Evolutionary conservation across 192 early-diverging fungal species (phyloP).

Genomic region (Backusella tarrabulga): DNA sequence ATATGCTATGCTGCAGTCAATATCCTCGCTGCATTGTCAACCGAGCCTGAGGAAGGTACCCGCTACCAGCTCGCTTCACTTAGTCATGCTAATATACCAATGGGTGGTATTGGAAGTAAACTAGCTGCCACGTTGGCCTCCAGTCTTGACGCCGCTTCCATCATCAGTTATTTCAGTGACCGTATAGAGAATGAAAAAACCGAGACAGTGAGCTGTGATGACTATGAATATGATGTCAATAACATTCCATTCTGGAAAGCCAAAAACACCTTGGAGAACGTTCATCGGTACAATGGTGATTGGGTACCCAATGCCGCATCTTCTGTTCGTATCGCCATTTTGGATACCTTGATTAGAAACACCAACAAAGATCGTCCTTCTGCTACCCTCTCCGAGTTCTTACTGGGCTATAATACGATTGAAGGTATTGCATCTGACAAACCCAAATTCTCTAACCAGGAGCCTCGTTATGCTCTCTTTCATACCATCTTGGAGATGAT

Average conservation of each 20-base stretch:
- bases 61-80: conserved; percentile 35
- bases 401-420: conserved; percentile 77
- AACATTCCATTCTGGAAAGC: conserved; percentile 39
- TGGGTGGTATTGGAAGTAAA: conserved; percentile 60
- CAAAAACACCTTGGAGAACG: conserved; percentile 31
- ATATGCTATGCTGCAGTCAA: conserved; percentile 72
- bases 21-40: conserved; percentile 68
- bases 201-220: conserved; percentile 24
- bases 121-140: conserved; percentile 69
- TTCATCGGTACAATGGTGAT: conserved; percentile 3
- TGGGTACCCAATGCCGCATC: not conserved
- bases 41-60: conserved; percentile 64
- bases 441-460: conserved; percentile 3
- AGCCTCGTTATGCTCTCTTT: conserved; percentile 29
- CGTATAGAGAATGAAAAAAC: conserved; percentile 70
- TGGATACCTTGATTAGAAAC: conserved; percentile 85
- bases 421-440: conserved; percentile 40
- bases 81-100: conserved; percentile 42
- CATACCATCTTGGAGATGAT: not conserved
- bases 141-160: conserved; percentile 62
- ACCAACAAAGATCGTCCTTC: conserved; percentile 47
- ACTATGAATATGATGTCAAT: conserved; percentile 35
- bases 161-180: conserved; percentile 75
- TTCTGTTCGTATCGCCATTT: conserved; percentile 75
- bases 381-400: conserved; percentile 84